Conservation (phyloP, 1,139 yeast species). For the Saccharomyces hybrid region DNA sequence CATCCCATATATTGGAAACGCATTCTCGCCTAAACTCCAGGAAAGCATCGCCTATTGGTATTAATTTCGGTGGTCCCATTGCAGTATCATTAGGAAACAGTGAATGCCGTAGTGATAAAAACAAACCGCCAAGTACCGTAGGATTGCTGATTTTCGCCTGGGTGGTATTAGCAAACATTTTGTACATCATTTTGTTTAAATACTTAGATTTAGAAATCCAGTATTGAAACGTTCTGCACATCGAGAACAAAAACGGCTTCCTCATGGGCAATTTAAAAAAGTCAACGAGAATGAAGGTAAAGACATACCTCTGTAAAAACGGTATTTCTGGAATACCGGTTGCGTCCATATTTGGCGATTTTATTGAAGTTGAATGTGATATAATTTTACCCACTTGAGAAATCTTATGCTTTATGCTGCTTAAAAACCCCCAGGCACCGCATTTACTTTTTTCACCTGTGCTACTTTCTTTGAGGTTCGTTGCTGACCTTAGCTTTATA, state of each 20-base stretch:
- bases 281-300: constrained; percentile 18
- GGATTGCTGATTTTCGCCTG: background rate
- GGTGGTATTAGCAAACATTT: background rate
- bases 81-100: constrained; percentile 28
- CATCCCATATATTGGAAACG: constrained; percentile 12
- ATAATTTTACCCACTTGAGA: background rate
- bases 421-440: background rate
- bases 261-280: constrained; percentile 14
- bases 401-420: background rate
- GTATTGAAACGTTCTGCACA: constrained; percentile 14
- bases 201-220: constrained; percentile 9
- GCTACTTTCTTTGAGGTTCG: background rate
- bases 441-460: background rate
- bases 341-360: background rate
- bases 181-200: constrained; percentile 9
- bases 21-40: constrained; percentile 14
- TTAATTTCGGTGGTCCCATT: constrained; percentile 21
- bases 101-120: constrained; percentile 10
- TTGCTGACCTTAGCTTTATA: background rate
- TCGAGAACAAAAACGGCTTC: constrained; percentile 23
- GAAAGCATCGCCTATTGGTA: constrained; percentile 21
- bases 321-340: background rate
- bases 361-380: background rate
- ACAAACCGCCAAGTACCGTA: background rate
- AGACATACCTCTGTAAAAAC: constrained; percentile 12